Evolutionary conservation across 1,284 basidiomycete genomes (phyloP), one percentile per base, ranked within the genome.

Genomic region (Singerocomus inundabilis): DNA sequence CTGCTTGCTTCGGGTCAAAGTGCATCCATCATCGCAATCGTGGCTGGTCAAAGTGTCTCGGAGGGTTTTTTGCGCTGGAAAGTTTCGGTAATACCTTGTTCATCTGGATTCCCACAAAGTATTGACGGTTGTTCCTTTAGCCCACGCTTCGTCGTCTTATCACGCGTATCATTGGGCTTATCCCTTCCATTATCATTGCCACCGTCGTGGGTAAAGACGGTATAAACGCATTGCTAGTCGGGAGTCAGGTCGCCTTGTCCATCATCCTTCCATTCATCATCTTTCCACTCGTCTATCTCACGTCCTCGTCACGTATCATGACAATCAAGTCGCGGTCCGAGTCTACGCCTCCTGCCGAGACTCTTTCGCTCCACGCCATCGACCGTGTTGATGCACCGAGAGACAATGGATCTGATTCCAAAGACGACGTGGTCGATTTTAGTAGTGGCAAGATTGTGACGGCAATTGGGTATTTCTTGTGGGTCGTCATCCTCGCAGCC

Each of bases 21-120:
- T 56, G 91, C 96, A 0, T 92, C 89, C 9, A 83, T 98, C 53
- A 91, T 97, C 2, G 94, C 92, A 7, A 98, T 94, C 0, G 78
- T 98, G 11, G 90, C 93, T 0, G 96, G 95, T 0, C 88, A 98
- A 70, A 86, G 94, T 38, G 89, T 98, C 30, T 88, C 87, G 0
- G 96, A 98, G 70, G 96, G 96, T 0, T 97, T 98, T 70, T 79
- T 99, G 53, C 82, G 84, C 50, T 98, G 95, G 95, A 80, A 81
- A 46, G 80, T 93, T 42, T 88, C 91, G 49, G 89, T 91, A 62
- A 67, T 81, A 68, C 38, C n/a, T 42, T n/a, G 15, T 44, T 34
- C 24, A 24, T 36, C 46, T 49, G 38, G 10, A 30, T n/a, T 30
- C 15, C 28, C 15, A 46, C 39, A 21, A 10, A 37, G 11, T 31